Evolutionary conservation across 225 moss, liverwort and hornwort genomes (phyloP).

Genomic region (Anthoceros angustus): DNA sequence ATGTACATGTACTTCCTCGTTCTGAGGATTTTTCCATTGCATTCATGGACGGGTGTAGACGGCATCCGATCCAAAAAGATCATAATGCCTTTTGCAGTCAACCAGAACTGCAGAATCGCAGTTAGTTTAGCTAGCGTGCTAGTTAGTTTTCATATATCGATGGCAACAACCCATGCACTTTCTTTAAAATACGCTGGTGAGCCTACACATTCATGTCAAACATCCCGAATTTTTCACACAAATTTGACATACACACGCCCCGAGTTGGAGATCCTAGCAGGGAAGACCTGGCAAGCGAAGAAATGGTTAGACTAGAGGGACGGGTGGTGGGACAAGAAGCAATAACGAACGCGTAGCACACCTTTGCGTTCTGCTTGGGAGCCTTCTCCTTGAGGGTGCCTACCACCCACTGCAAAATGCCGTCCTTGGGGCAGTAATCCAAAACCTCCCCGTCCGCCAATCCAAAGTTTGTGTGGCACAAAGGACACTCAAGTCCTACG

Average conservation of each 20-base stretch:
- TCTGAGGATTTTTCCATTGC: too few species aligned
- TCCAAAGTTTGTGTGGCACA: conserved; percentile 70
- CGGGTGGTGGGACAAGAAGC: not conserved
- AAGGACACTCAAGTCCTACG: conserved; percentile 54
- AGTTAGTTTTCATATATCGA: too few species aligned
- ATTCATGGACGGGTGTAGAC: too few species aligned
- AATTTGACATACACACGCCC: conserved; percentile 62
- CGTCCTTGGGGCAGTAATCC: conserved; percentile 67
- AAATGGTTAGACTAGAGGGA: not conserved
- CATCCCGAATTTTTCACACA: not conserved
- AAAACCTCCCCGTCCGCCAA: conserved; percentile 44
- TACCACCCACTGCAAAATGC: conserved; percentile 59
- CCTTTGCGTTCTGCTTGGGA: conserved; percentile 38
- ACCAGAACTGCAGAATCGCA: too few species aligned
- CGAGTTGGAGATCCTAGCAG: conserved; percentile 54
- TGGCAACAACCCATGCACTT: too few species aligned
- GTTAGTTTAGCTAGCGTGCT: too few species aligned
- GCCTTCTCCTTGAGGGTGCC: conserved; percentile 59
- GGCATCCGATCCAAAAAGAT: too few species aligned
- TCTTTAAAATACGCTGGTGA: too few species aligned
- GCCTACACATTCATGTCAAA: too few species aligned
- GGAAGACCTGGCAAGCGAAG: conserved; percentile 39
- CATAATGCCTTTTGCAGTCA: too few species aligned
- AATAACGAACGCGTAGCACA: conserved; percentile 8
- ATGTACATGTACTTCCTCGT: too few species aligned